These are phyloP conservation scores for Pythium utonaiense DNA, from an alignment of 352 stramenopile species.

Conservation along the genomic window DNA sequence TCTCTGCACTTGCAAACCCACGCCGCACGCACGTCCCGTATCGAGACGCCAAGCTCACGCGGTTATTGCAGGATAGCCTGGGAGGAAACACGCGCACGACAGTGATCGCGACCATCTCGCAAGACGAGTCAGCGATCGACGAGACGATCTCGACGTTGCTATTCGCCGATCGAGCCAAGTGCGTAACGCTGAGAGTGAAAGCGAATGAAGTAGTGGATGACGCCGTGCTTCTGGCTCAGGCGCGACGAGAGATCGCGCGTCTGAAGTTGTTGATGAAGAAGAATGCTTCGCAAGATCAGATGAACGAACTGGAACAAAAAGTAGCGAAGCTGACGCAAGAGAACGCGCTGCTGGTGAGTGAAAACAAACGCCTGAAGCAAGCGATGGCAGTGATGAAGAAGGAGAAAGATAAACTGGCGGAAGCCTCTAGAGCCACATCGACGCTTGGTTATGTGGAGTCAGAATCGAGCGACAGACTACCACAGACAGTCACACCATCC, in stretches of 20 bases:
- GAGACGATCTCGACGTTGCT: constrained; percentile 90
- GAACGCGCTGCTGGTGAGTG: constrained; percentile 38
- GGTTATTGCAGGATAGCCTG: constrained; percentile 83
- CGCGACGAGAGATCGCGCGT: constrained; percentile 63
- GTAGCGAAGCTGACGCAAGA: constrained; percentile 21
- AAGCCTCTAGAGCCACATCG: not conserved
- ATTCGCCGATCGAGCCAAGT: constrained; percentile 85
- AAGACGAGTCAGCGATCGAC: constrained; percentile 67
- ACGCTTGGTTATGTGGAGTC: not conserved
- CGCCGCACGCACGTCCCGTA: constrained; percentile 91
- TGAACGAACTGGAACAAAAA: constrained; percentile 44
- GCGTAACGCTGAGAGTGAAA: constrained; percentile 66
- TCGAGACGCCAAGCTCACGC: constrained; percentile 96
- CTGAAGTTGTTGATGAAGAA: constrained; percentile 62
- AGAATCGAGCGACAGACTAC: not conserved
- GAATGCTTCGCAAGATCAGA: constrained; percentile 27
- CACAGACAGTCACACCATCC: not conserved
- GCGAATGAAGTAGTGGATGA: constrained; percentile 84
- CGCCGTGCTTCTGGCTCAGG: constrained; percentile 66
- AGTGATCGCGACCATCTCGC: constrained; percentile 88
- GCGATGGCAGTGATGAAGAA: constrained; percentile 10
- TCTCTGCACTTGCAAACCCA: constrained; percentile 73
- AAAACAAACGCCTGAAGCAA: constrained; percentile 53
- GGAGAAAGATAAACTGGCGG: not conserved
- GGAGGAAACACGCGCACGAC: constrained; percentile 88